Evolutionary conservation across 2,329 filamentous ascomycete species (phyloP), one percentile per base, ranked within the genome.

Genomic region (Alternaria sp.): DNA sequence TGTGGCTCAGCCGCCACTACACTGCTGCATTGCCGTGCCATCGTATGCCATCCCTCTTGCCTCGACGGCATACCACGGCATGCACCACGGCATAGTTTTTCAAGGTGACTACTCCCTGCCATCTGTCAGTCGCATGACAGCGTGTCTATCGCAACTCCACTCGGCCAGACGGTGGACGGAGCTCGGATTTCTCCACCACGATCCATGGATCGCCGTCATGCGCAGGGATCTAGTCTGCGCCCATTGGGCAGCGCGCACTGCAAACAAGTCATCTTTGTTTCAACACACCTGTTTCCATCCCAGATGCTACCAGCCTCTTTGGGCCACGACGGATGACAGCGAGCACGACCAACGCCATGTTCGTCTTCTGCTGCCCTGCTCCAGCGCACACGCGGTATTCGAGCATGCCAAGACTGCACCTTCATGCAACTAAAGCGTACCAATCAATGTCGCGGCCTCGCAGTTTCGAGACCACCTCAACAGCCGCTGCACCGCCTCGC

Each of bases 401-500:
- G 26, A 51, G 33, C 26, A 33, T 51, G 26, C 47, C 47, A 33
- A 12, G 33, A 41, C 51, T 23, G 21, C 15, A 46, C 44, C 30
- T 26, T 56, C 21, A 61, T 56, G 58, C 69, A 50, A 44, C 57
- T 45, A 45, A 28, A 46, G 33, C 18, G 25, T 45, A 23, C 70
- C 71, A 75, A 73, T 71, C 65, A 68, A 23, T 59, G 55, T 55
- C 63, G 61, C 57, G 58, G 41, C 66, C 59, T 61, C 44, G 30
- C 46, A 45, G 43, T 63, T 64, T 66, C 60, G 58, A 67, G 47
- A 59, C 58, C 45, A 55, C 70, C 63, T 66, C 73, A 71, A 58
- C 68, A 75, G 67, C 71, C 74, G 72, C 73, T 72, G 72, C 75
- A 75, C 74, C 70, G 75, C 75, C 74, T 73, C 74, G 62, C 26